phyloP scores from a whole-genome alignment of 139 green algal genomes.

The Closterium sp. region DNA sequence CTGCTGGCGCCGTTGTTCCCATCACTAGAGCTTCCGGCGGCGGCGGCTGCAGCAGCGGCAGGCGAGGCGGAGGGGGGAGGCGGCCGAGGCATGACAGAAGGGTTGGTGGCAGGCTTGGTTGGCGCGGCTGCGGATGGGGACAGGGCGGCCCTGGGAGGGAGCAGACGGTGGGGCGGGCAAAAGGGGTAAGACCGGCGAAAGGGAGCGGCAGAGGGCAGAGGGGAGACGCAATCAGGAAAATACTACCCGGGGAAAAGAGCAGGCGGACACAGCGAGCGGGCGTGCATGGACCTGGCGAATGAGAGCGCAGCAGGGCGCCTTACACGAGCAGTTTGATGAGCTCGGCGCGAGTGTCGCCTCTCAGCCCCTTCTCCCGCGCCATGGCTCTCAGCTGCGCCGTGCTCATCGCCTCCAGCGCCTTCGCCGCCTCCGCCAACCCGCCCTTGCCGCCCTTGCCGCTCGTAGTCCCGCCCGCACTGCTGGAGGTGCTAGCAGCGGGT shows the following conservation, averaged over 20 bases:
- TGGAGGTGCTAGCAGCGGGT: not conserved
- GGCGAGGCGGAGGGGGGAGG: not conserved
- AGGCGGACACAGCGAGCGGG: no score
- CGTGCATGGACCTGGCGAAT: not conserved
- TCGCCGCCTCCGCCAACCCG: conserved; percentile 15
- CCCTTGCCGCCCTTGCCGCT: conserved; percentile 49
- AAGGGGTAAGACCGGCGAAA: no score
- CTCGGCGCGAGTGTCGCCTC: not conserved
- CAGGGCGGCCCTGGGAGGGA: not conserved
- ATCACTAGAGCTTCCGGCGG: not conserved
- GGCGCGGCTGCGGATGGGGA: not conserved
- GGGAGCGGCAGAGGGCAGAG: no score
- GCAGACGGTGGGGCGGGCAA: no score
- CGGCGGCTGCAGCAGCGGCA: not conserved
- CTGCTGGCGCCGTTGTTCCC: not conserved
- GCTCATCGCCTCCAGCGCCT: not conserved
- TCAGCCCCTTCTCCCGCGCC: not conserved
- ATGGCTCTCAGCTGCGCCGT: not conserved
- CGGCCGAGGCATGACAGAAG: not conserved
- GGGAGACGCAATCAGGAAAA: no score
- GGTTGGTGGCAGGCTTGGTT: not conserved
- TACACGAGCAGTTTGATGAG: not conserved
- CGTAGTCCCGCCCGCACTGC: not conserved
- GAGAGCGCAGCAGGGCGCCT: not conserved
- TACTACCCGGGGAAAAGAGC: no score